Evolutionary conservation across 345 rosid species (phyloP), one percentile per base, ranked within the genome.

Genomic region (Lagerstroemia speciosa): DNA sequence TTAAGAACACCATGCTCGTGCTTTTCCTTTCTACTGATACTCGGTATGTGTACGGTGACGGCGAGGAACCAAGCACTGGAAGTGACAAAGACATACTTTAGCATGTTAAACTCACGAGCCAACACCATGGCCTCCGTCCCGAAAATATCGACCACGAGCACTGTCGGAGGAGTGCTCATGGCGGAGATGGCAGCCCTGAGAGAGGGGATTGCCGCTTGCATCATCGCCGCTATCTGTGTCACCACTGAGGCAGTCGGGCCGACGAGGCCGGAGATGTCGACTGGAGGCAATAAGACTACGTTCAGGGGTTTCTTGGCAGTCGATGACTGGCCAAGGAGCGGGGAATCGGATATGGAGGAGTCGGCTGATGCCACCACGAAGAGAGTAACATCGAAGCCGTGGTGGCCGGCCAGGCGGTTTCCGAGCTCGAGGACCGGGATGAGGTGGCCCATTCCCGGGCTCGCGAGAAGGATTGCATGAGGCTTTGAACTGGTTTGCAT

Each of bases 381-480:
- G 69, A 85, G 71, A 24, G 92, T 81, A 38, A 80, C 79, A 27
- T 63, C 57, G 64, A 83, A 79, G 72, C 78, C 78, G 68, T 81
- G 84, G 71, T 69, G 71, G 31, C 67, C 6, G 38, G 75, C 76
- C 27, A 85, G 82, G 46, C 82, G 82, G 41, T 83, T 80, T 27
- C 78, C 86, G 0, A 89, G 89, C 73, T 87, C 90, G 2, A 89
- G 72, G 62, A 84, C 77, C 0, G 92, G 93, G 77, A 83, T 85
- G 4, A 86, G 74, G 75, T 88, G 94, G 29, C 96, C 89, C 83
- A 85, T 73, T 65, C 96, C 92, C 16, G 90, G 94, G 68, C 93
- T 86, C 5, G 91, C 81, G 6, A 90, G 74, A 24, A 90, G 72
- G 53, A 78, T 79, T 8, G 78, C 78, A 52, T 80, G 87, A 65